Evolutionary conservation across 805 yeast species (phyloP).

Genomic region (Yarrowia sp.): DNA sequence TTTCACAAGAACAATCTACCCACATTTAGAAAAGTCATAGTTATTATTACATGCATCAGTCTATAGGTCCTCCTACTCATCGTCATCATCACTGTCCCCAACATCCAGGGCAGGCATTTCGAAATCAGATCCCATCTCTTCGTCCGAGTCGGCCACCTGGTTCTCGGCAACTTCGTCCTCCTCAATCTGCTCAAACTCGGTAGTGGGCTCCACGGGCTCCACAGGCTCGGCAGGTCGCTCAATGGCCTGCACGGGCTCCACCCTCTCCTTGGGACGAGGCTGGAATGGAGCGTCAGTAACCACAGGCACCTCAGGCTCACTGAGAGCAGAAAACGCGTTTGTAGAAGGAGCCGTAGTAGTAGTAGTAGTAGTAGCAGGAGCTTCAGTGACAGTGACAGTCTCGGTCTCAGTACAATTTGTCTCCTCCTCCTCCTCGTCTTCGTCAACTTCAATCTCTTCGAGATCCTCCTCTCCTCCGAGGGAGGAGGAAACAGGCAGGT

Average conservation of each 20-base stretch:
- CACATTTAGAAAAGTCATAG: neutral
- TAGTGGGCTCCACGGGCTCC: constrained; percentile 30
- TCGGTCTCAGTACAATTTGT: neutral
- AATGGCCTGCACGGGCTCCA: constrained; percentile 35
- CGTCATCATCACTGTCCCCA: constrained; percentile 53
- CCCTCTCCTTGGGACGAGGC: neutral
- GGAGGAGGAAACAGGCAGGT: constrained; percentile 38
- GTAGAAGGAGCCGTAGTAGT: neutral
- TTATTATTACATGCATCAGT: neutral
- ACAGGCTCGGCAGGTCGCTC: constrained; percentile 28
- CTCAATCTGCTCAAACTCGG: constrained; percentile 2
- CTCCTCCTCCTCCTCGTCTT: neutral
- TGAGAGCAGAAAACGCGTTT: neutral
- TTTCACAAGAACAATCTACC: too few species aligned
- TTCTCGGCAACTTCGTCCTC: constrained; percentile 25
- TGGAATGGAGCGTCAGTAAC: constrained; percentile 5
- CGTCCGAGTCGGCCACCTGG: constrained; percentile 36
- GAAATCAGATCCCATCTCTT: constrained; percentile 52
- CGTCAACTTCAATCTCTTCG: constrained; percentile 7
- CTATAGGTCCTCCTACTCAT: constrained; percentile 13
- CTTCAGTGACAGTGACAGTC: neutral
- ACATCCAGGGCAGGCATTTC: constrained; percentile 59
- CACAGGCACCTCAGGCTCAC: neutral
- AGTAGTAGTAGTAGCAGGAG: too few species aligned
- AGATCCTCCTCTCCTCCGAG: constrained; percentile 8